These are phyloP conservation scores for Ophioceras dolichostomum DNA, from an alignment of 2,329 filamentous ascomycete species.

Conservation along the genomic window DNA sequence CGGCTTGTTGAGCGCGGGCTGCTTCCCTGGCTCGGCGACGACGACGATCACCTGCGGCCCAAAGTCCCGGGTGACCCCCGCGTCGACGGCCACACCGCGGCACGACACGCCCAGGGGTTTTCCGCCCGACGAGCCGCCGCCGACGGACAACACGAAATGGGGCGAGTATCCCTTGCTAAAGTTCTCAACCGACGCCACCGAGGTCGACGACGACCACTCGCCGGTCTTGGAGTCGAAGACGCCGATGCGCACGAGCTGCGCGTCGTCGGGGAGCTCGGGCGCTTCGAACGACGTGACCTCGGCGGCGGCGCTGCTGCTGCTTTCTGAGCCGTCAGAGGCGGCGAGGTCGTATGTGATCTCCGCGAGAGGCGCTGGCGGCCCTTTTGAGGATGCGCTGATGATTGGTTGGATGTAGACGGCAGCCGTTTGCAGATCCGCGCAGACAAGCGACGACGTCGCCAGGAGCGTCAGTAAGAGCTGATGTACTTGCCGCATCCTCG, in stretches of 20 bases:
- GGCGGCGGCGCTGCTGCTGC: conserved; percentile 11
- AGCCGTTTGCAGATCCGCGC: conserved; percentile 28
- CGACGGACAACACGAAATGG: conserved; percentile 39
- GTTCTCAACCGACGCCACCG: conserved; percentile 41
- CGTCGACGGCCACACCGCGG: conserved; percentile 48
- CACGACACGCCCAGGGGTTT: conserved; percentile 31
- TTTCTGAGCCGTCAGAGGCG: conserved; percentile 7
- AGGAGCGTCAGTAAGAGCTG: conserved; percentile 30
- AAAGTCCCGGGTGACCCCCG: conserved; percentile 53
- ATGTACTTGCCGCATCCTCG: conserved; percentile 28
- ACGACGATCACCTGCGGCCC: conserved; percentile 45
- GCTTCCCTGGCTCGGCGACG: conserved; percentile 33
- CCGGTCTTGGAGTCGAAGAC: conserved; percentile 35
- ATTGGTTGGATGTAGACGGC: conserved; percentile 44
- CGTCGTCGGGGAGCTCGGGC: conserved; percentile 34
- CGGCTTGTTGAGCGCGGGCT: conserved; percentile 50
- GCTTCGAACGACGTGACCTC: conserved; percentile 42
- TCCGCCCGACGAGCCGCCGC: conserved; percentile 12
- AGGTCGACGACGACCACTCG: conserved; percentile 41
- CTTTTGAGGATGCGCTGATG: conserved; percentile 18
- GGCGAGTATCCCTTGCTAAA: conserved; percentile 51
- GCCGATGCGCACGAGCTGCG: conserved; percentile 43
- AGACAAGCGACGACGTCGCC: conserved; percentile 13
- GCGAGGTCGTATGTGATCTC: conserved; percentile 42
- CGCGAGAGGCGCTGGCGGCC: conserved; percentile 30